phyloP scores from a whole-genome alignment of 179 eudicot genomes.

The Drosera spatulata region DNA sequence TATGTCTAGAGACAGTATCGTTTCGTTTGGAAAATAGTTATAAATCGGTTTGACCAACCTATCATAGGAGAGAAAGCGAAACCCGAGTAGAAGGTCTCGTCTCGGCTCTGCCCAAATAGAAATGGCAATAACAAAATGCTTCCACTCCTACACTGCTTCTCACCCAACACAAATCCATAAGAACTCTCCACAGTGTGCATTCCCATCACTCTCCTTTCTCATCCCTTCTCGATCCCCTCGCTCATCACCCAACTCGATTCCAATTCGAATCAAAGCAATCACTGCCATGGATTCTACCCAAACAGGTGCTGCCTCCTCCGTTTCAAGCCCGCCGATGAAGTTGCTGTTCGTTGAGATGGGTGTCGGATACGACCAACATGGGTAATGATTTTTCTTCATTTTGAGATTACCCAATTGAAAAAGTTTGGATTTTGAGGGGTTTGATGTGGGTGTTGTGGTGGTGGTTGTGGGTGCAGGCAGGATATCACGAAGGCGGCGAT shows the following conservation, averaged over 20 bases:
- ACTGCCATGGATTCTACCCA: neutral
- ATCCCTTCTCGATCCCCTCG: slow-evolving; percentile 4
- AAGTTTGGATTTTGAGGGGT: neutral
- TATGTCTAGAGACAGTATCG: too few relatives aligned
- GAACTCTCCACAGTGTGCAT: too few relatives aligned
- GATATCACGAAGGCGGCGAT: slow-evolving; percentile 81
- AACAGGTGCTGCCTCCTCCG: neutral
- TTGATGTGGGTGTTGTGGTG: neutral
- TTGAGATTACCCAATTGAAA: neutral
- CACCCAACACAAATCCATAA: too few relatives aligned
- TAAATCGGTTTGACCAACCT: too few relatives aligned
- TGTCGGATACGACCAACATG: slow-evolving; percentile 93
- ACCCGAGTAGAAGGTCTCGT: too few relatives aligned
- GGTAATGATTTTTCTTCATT: slow-evolving; percentile 23
- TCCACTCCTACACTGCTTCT: too few relatives aligned
- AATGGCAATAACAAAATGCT: too few relatives aligned
- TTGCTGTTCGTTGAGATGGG: slow-evolving; percentile 97
- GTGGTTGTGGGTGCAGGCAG: slow-evolving; percentile 39
- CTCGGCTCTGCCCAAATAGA: too few relatives aligned
- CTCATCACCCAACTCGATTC: slow-evolving; percentile 5
- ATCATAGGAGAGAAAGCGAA: too few relatives aligned
- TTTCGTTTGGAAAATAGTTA: too few relatives aligned
- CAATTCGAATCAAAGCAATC: slow-evolving; percentile 16
- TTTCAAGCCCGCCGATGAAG: slow-evolving; percentile 28
- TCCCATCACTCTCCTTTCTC: slow-evolving; percentile 8